These are phyloP conservation scores for Lichtheimia ramosa DNA, from an alignment of 371 early-diverging fungal genomes.

Conservation along the genomic window DNA sequence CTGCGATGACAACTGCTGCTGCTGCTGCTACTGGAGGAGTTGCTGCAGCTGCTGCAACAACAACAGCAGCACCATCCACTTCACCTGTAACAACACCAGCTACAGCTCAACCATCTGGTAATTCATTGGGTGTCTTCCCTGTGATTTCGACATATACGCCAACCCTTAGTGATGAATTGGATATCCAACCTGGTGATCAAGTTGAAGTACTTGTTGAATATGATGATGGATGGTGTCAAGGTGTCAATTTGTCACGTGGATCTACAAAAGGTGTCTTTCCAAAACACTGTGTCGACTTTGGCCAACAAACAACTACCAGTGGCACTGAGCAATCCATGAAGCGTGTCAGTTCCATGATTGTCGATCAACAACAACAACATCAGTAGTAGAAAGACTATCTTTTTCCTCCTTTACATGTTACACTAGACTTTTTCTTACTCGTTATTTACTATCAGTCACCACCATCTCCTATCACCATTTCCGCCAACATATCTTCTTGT, in stretches of 20 bases:
- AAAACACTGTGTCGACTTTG: constrained; percentile 53
- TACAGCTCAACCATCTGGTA: constrained; percentile 10
- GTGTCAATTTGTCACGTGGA: constrained; percentile 61
- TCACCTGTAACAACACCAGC: constrained; percentile 5
- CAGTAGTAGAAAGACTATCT: too few species aligned
- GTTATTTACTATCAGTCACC: not conserved
- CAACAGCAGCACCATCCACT: not conserved
- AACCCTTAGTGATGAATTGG: constrained; percentile 67
- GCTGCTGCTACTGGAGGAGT: constrained; percentile 7
- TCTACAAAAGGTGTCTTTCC: constrained; percentile 67
- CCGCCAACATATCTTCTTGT: not conserved
- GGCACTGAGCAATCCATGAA: constrained; percentile 17
- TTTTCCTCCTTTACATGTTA: not conserved
- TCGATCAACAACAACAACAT: too few species aligned
- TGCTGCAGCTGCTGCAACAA: constrained; percentile 8
- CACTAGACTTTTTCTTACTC: not conserved
- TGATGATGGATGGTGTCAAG: constrained; percentile 74
- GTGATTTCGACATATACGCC: constrained; percentile 64
- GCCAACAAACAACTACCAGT: not conserved
- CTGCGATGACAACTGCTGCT: constrained; percentile 2
- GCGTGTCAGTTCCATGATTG: constrained; percentile 47
- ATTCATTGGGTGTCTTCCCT: constrained; percentile 50
- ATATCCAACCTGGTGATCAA: constrained; percentile 64
- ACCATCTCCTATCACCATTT: not conserved
- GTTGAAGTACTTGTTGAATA: constrained; percentile 65